phyloP scores from a whole-genome alignment of 1,284 basidiomycete genomes.

The Tilletia indica region DNA sequence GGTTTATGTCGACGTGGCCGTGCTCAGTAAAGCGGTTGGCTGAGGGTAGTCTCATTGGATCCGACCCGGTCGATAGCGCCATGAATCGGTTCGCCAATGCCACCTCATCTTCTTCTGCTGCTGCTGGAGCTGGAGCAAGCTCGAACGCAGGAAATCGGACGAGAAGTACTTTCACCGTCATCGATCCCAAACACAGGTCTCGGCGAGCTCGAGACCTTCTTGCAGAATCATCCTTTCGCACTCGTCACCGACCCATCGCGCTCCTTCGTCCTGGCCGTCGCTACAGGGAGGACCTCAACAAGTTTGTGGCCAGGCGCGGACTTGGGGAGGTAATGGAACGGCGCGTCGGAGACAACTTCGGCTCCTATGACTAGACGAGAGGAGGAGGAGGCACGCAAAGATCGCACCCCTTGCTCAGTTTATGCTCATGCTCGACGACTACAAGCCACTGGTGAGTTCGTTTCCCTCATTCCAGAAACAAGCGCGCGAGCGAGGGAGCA shows the following conservation, averaged over 20 bases:
- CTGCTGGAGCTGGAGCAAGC: background rate
- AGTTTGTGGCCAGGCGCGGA: slow-evolving; percentile 43
- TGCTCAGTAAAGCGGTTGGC: slow-evolving; percentile 35
- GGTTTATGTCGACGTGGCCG: slow-evolving; percentile 49
- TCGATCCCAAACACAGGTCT: slow-evolving; percentile 47
- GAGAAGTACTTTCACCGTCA: slow-evolving; percentile 39
- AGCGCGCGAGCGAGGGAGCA: no score
- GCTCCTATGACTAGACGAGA: slow-evolving; percentile 52
- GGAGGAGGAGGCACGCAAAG: slow-evolving; percentile 72
- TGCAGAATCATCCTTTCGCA: slow-evolving; percentile 46
- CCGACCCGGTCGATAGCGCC: slow-evolving; percentile 31
- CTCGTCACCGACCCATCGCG: slow-evolving; percentile 49
- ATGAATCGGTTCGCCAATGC: slow-evolving; percentile 42
- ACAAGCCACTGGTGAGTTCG: slow-evolving; percentile 81
- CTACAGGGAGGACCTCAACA: slow-evolving; percentile 44
- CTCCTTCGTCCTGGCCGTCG: slow-evolving; percentile 45
- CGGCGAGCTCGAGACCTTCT: slow-evolving; percentile 50
- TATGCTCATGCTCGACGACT: slow-evolving; percentile 91
- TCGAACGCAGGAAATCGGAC: background rate
- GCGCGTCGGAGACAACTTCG: slow-evolving; percentile 12
- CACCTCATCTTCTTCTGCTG: background rate
- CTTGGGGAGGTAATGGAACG: slow-evolving; percentile 29
- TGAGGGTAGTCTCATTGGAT: slow-evolving; percentile 29
- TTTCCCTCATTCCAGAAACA: background rate
- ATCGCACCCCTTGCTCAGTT: slow-evolving; percentile 87